phyloP scores from a whole-genome alignment of 192 early-diverging fungal genomes.

The Rhizophagus sp. region DNA sequence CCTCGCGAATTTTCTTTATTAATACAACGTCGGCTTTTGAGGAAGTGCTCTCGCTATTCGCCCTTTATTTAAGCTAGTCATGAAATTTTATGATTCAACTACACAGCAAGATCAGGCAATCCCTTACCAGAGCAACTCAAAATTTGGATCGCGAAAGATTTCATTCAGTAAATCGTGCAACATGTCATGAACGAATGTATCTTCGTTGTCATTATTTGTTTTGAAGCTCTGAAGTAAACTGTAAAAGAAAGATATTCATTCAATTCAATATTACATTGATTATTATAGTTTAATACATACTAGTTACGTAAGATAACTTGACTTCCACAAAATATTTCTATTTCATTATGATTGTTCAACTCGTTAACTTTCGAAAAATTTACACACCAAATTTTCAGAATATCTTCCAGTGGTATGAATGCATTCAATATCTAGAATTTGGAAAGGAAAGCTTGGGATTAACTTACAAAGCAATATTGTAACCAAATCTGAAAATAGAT shows the following conservation, averaged over 20 bases:
- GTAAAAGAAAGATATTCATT: background rate
- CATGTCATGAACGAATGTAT: background rate
- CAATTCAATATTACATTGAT: slow-evolving; percentile 1
- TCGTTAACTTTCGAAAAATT: no score
- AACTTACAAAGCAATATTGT: no score
- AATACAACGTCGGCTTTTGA: background rate
- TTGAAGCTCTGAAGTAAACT: slow-evolving; percentile 11
- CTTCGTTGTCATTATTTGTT: slow-evolving; percentile 3
- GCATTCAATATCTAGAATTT: no score
- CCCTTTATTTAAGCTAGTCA: no score
- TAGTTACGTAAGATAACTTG: slow-evolving; percentile 18
- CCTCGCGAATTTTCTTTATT: background rate
- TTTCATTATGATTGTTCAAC: background rate
- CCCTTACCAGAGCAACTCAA: slow-evolving; percentile 2
- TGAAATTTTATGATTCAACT: no score
- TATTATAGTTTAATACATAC: slow-evolving; percentile 18
- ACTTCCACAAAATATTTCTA: slow-evolving; percentile 14
- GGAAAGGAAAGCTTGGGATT: no score
- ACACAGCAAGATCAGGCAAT: no score
- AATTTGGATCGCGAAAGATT: background rate
- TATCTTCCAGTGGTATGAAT: no score
- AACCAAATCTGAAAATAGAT: background rate
- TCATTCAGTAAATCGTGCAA: slow-evolving; percentile 7
- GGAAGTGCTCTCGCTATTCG: no score
- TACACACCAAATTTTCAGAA: no score